These are phyloP conservation scores for Jacaranda mimosifolia DNA, from an alignment of 257 asterid species.

Conservation along the genomic window DNA sequence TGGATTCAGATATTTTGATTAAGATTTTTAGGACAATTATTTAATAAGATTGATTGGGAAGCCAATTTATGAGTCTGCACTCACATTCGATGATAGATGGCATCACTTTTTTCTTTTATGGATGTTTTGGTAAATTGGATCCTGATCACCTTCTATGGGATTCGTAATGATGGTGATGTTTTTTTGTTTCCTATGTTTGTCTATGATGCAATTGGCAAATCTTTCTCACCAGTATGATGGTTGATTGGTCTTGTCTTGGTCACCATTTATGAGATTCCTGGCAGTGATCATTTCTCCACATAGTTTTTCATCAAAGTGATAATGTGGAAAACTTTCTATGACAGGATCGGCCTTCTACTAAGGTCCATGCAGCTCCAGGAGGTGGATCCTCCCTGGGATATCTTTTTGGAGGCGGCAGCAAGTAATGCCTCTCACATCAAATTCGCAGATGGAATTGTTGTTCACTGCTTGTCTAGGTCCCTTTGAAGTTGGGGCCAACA, in stretches of 20 bases:
- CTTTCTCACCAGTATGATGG: neutral
- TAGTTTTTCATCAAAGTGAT: conserved; percentile 14
- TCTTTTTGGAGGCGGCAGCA: conserved; percentile 57
- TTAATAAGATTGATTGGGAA: neutral
- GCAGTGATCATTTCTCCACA: neutral
- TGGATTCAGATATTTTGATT: neutral
- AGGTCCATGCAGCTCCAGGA: conserved; percentile 73
- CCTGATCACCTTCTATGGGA: neutral
- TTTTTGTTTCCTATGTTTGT: neutral
- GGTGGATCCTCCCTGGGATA: conserved; percentile 68
- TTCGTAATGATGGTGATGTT: neutral
- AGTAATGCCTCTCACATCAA: no score
- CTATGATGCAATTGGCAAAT: neutral
- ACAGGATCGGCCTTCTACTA: conserved; percentile 70
- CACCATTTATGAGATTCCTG: neutral
- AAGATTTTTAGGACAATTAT: neutral
- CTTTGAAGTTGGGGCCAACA: conserved; percentile 19
- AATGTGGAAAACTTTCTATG: neutral
- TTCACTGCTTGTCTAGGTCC: conserved; percentile 19
- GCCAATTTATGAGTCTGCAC: neutral
- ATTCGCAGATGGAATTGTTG: conserved; percentile 34
- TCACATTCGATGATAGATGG: neutral
- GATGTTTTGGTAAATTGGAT: neutral
- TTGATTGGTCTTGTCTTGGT: neutral
- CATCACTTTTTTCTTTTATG: neutral